Percentiles rank a stretch among this genome's conserved stretches.
These are phyloP conservation scores for Fusarium sp. DNA, from an alignment of 2,329 filamentous ascomycete genomes.

Conservation along the genomic window DNA sequence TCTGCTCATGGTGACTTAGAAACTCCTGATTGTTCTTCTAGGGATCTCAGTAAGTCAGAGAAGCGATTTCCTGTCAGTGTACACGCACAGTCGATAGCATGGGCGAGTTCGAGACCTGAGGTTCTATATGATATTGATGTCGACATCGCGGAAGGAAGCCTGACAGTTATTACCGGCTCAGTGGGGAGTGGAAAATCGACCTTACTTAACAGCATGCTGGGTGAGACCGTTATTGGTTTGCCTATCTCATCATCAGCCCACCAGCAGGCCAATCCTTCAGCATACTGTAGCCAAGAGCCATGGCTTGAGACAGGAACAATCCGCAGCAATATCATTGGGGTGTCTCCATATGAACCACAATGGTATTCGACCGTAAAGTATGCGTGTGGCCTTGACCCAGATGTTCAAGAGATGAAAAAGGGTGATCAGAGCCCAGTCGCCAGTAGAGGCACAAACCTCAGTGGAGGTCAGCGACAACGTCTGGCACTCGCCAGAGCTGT, in stretches of 20 bases:
- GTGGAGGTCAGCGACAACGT: slow-evolving; percentile 2
- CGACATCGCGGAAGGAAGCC: too few relatives aligned
- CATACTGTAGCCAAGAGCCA: slow-evolving; percentile 8
- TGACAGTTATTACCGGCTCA: background rate
- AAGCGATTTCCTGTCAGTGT: too few relatives aligned
- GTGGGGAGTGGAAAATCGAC: background rate
- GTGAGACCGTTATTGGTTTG: background rate
- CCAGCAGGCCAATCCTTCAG: background rate
- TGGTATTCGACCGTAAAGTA: slow-evolving; percentile 18
- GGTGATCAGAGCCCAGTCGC: slow-evolving; percentile 45
- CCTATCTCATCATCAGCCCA: too few relatives aligned
- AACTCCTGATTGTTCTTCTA: too few relatives aligned
- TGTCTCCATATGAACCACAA: slow-evolving; percentile 8
- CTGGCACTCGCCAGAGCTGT: background rate
- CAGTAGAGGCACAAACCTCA: slow-evolving; percentile 45
- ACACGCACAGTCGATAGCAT: too few relatives aligned
- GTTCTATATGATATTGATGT: too few relatives aligned
- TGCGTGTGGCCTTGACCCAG: slow-evolving; percentile 4
- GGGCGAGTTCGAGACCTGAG: too few relatives aligned
- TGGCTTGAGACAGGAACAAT: slow-evolving; percentile 1
- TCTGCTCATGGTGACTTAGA: too few relatives aligned
- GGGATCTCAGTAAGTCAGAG: too few relatives aligned
- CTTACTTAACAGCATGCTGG: background rate
- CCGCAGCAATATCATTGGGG: background rate
- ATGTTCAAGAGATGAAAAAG: background rate